Base-by-base conservation (phyloP, 371 early-diverging fungal genomes). In the Aphelidium insulamus region DNA sequence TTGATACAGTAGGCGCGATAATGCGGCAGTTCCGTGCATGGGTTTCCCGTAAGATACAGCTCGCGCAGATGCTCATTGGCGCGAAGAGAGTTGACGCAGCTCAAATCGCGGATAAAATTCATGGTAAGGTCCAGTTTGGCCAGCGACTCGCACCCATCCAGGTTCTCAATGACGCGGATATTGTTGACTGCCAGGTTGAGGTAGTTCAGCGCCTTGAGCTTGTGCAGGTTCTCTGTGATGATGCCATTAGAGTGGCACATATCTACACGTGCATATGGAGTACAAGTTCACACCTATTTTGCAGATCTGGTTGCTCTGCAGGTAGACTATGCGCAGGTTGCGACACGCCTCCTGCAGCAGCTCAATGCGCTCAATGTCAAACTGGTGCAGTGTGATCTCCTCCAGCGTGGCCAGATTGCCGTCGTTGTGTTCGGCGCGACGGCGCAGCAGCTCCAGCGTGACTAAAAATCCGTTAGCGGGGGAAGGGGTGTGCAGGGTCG, bases 301-400 rank as follows among this genome's bases (percentile, higher is more conserved):
- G 26, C 36, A 18, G 8, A 63, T 60, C 18, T 52, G 59, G 36
- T 64, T 64, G 44, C 52, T 50, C 33, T 64, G 65, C 25, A 64
- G 39, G 22, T 41, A 57, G 16, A 64, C 39, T n/a, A 61, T 57
- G 39, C 56, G 53, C 24, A 64, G 37, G 30, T 57, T 39, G 14
- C 59, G 50, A 34, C 65, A 64, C 35, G 54, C 55, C n/a, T 50
- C 42, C 27, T 59, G 59, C 6, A 64, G 48, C 36, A 49, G 51
- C 44, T 64, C 65, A 22, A 64, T 64, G 35, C 56, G 59, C 32
- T 61, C 65, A 21, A 64, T 49, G 39, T 59, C 65, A 33, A 51
- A 61, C 38, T 64, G 65, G 39, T 64, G 65, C 20, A 64, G 45
- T 4, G 65, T 46, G n/a, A 64, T 45, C 36, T 64, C 65, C 26